A percentile compares a stretch with the other conserved stretches of the same genome.
Conservation (phyloP, 345 rosid genomes). For the Ricinus communis region DNA sequence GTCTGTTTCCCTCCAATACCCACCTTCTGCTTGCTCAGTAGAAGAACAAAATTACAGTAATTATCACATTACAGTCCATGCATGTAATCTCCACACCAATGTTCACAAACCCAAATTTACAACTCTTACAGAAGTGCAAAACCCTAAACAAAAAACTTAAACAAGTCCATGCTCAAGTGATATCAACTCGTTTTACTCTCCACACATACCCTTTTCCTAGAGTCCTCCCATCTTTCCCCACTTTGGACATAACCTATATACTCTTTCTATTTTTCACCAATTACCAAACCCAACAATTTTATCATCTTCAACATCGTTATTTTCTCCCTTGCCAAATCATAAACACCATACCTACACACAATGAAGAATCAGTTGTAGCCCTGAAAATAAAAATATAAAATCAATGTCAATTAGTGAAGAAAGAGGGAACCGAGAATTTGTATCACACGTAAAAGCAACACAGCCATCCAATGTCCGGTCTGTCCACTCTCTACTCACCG, state of each 20-base stretch:
- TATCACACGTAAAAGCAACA: neutral
- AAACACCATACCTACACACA: constrained; percentile 26
- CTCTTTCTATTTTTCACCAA: constrained; percentile 49
- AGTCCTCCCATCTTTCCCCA: constrained; percentile 47
- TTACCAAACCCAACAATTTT: constrained; percentile 50
- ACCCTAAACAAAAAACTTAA: constrained; percentile 38
- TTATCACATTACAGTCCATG: too few relatives aligned
- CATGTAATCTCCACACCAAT: constrained; percentile 51
- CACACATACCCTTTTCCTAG: constrained; percentile 65
- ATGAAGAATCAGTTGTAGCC: too few relatives aligned
- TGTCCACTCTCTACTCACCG: too few relatives aligned
- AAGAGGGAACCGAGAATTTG: too few relatives aligned
- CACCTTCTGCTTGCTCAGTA: too few relatives aligned
- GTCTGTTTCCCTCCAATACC: too few relatives aligned
- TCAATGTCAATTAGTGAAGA: too few relatives aligned
- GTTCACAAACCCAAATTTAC: constrained; percentile 39
- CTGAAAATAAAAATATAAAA: too few relatives aligned
- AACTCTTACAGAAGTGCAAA: constrained; percentile 47
- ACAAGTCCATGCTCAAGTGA: constrained; percentile 52
- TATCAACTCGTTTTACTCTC: constrained; percentile 48
- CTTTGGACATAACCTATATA: constrained; percentile 37
- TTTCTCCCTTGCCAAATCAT: constrained; percentile 37
- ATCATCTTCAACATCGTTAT: constrained; percentile 62
- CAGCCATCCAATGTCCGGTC: neutral
- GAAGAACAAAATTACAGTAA: too few relatives aligned